A percentile compares a stretch with the other conserved stretches of the same genome.
Conservation (phyloP, 257 asterid species). For the Echites panduratus region DNA sequence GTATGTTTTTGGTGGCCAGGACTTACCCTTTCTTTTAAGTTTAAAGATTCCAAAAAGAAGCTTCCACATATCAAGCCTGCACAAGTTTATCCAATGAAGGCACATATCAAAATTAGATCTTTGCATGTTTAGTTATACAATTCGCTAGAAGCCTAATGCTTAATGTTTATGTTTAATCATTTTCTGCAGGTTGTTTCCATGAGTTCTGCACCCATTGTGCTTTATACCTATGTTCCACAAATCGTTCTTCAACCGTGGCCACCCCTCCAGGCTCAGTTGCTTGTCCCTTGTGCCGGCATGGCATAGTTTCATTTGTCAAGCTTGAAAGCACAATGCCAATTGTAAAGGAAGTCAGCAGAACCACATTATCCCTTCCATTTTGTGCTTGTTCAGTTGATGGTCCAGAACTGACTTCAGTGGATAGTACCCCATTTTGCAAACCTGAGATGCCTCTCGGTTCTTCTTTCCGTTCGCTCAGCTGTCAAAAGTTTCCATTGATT, state of each 20-base stretch:
- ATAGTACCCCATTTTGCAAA: conserved; percentile 55
- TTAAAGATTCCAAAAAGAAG: neutral
- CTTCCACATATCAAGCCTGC: neutral
- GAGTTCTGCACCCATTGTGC: conserved; percentile 87
- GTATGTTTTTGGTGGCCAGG: conserved; percentile 24
- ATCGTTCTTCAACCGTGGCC: conserved; percentile 33
- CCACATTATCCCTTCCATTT: conserved; percentile 54
- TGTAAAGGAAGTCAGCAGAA: conserved; percentile 42
- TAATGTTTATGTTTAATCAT: too few species aligned
- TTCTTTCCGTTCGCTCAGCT: conserved; percentile 62
- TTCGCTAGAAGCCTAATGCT: too few species aligned
- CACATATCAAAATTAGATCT: neutral
- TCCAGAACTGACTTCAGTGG: conserved; percentile 35
- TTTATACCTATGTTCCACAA: conserved; percentile 69
- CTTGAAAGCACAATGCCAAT: conserved; percentile 47
- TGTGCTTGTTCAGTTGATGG: conserved; percentile 55
- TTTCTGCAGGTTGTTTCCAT: conserved; percentile 61
- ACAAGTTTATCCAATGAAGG: neutral
- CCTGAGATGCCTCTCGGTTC: conserved; percentile 52
- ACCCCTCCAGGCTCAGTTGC: conserved; percentile 79
- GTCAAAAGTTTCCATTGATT: conserved; percentile 47
- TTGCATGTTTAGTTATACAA: neutral
- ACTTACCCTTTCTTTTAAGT: neutral
- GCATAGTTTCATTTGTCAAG: conserved; percentile 60
- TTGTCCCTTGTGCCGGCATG: conserved; percentile 82